A percentile compares a stretch with the other conserved stretches of the same genome.
phyloP scores from a whole-genome alignment of 495 filamentous ascomycete species.

The Extremus antarcticus region DNA sequence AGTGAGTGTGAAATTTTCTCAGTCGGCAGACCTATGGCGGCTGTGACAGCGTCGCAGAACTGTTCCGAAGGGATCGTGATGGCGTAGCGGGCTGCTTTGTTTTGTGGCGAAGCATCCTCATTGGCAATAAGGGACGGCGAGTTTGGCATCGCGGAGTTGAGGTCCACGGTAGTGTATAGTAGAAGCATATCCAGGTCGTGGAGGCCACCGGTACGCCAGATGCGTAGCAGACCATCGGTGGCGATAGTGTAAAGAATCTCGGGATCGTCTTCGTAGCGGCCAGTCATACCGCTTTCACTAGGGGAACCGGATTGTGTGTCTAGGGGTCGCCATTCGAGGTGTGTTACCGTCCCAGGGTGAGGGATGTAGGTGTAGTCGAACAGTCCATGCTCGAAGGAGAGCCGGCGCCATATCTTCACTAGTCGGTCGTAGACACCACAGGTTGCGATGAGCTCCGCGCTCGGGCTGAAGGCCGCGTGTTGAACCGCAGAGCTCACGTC shows the following conservation, averaged over 20 bases:
- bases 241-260: conserved; percentile 88
- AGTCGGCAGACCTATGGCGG: background rate
- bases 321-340: conserved; percentile 63
- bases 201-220: conserved; percentile 72
- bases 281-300: conserved; percentile 9
- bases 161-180: conserved; percentile 75
- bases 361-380: conserved; percentile 87
- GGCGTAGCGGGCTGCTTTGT: conserved; percentile 41
- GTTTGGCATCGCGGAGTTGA: conserved; percentile 59
- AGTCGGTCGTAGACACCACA: conserved; percentile 70
- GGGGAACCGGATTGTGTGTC: background rate
- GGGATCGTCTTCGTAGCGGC: conserved; percentile 15
- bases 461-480: conserved; percentile 72
- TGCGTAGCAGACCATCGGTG: conserved; percentile 66
- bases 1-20: conserved; percentile 37
- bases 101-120: background rate
- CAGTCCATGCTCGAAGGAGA: conserved; percentile 77
- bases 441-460: conserved; percentile 74
- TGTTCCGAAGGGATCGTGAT: conserved; percentile 80
- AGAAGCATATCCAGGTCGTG: conserved; percentile 61
- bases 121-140: conserved; percentile 9
- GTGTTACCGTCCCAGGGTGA: conserved; percentile 70
- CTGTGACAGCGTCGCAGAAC: conserved; percentile 45
- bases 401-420: conserved; percentile 83
- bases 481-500: conserved; percentile 60